These are phyloP conservation scores for Euclidium syriacum DNA, from an alignment of 345 rosid species.

Conservation along the genomic window DNA sequence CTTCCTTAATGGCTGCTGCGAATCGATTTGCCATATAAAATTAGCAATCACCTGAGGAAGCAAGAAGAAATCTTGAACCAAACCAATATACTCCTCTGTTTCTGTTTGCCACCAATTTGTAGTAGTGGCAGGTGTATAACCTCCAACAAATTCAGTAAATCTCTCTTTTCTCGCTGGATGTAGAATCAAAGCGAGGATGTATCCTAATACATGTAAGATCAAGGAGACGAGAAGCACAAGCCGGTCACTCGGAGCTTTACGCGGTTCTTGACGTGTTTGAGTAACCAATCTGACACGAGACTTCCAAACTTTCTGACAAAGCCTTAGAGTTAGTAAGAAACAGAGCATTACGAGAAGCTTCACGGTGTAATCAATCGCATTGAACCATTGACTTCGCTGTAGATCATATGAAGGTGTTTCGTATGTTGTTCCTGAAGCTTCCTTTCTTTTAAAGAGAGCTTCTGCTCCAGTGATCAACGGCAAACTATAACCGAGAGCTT, in stretches of 20 bases:
- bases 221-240: constrained; percentile 43
- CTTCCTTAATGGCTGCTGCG: constrained; percentile 51
- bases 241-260: constrained; percentile 61
- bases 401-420: constrained; percentile 46
- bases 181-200: constrained; percentile 39
- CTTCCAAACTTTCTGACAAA: constrained; percentile 84
- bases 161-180: constrained; percentile 40
- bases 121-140: background rate
- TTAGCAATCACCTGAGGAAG: constrained; percentile 84
- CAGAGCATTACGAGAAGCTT: constrained; percentile 71
- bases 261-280: constrained; percentile 50
- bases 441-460: constrained; percentile 57
- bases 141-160: constrained; percentile 23
- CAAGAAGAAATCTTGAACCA: constrained; percentile 81
- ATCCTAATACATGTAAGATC: constrained; percentile 53
- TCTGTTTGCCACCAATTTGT: constrained; percentile 52
- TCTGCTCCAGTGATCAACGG: constrained; percentile 85
- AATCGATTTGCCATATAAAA: constrained; percentile 63
- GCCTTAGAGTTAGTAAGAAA: constrained; percentile 67
- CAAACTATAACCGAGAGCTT: constrained; percentile 76
- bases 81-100: constrained; percentile 80
- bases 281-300: constrained; percentile 54
- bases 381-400: constrained; percentile 62
- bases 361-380: constrained; percentile 60
- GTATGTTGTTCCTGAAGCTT: constrained; percentile 39